phyloP scores from a whole-genome alignment of 2,329 filamentous ascomycete genomes.

The Incumbomyces lentus region DNA sequence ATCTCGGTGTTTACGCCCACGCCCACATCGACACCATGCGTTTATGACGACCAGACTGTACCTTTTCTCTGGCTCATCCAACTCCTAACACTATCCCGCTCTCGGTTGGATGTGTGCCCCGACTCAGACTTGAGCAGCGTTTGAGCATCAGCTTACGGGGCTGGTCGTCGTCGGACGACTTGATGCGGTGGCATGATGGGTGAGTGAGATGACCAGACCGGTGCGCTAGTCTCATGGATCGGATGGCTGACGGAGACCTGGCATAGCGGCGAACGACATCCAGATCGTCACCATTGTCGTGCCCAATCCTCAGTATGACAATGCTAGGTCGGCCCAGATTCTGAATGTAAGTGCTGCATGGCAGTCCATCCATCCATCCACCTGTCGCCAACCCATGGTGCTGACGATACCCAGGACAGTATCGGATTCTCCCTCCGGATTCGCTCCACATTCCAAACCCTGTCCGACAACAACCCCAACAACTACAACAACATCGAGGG shows the following conservation, averaged over 20 bases:
- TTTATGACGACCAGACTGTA: no score
- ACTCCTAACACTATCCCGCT: neutral
- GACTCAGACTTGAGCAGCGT: no score
- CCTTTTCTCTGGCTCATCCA: neutral
- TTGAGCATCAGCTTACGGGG: no score
- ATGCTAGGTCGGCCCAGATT: constrained; percentile 24
- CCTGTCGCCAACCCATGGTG: neutral
- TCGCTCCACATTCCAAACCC: constrained; percentile 57
- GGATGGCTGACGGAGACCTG: neutral
- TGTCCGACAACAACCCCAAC: constrained; percentile 58
- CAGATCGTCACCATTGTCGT: constrained; percentile 17
- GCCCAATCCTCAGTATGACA: constrained; percentile 16
- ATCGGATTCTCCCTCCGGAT: constrained; percentile 26
- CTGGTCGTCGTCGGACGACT: no score
- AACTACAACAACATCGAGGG: constrained; percentile 58
- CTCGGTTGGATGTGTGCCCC: no score
- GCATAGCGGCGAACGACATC: constrained; percentile 15
- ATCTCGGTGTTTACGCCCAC: no score
- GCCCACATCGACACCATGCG: no score
- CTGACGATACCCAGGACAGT: constrained; percentile 9
- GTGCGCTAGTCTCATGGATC: neutral
- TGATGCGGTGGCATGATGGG: neutral
- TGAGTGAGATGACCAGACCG: neutral
- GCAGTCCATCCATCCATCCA: constrained; percentile 15
- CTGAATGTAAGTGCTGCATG: constrained; percentile 29